Percentiles rank a stretch among this genome's conserved stretches.
Conservation (phyloP, 176 grass and related monocot species). For the Eleusine coracana region DNA sequence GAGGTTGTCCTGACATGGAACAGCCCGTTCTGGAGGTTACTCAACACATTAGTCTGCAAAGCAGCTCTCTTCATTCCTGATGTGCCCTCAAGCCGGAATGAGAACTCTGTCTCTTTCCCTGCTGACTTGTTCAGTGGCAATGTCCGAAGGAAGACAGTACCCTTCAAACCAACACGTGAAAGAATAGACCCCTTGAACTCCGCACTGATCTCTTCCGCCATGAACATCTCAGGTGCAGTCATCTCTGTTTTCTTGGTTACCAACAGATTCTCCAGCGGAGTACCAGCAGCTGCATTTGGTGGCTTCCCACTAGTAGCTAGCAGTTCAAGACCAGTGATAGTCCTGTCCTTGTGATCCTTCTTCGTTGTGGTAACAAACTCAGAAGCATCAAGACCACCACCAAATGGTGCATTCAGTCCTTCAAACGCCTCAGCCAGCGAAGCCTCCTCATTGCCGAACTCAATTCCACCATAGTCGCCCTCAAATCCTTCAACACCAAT, state of each 20-base stretch:
- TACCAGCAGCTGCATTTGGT: constrained; percentile 45
- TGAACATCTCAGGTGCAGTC: constrained; percentile 81
- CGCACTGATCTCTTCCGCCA: constrained; percentile 83
- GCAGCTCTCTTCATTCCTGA: constrained; percentile 85
- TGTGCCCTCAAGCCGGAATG: constrained; percentile 85
- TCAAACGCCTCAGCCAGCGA: constrained; percentile 90
- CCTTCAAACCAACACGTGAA: constrained; percentile 75
- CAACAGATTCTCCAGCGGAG: constrained; percentile 71
- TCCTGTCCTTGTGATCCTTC: constrained; percentile 68
- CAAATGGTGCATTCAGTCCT: constrained; percentile 92
- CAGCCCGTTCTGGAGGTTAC: constrained; percentile 72
- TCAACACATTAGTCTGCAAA: constrained; percentile 70
- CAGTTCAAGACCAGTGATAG: constrained; percentile 79
- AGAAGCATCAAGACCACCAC: constrained; percentile 94
- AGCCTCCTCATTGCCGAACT: constrained; percentile 90
- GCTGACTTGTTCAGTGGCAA: constrained; percentile 74
- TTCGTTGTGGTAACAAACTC: constrained; percentile 95
- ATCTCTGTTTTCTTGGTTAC: constrained; percentile 74
- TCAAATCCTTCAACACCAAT: constrained; percentile 94
- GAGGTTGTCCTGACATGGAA: constrained; percentile 82
- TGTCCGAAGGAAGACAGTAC: constrained; percentile 79
- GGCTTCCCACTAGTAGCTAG: constrained; percentile 59
- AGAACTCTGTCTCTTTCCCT: constrained; percentile 93
- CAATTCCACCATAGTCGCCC: constrained; percentile 95
- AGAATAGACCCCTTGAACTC: constrained; percentile 94